Conservation (phyloP, 345 rosid genomes). For the Balakata baccata region DNA sequence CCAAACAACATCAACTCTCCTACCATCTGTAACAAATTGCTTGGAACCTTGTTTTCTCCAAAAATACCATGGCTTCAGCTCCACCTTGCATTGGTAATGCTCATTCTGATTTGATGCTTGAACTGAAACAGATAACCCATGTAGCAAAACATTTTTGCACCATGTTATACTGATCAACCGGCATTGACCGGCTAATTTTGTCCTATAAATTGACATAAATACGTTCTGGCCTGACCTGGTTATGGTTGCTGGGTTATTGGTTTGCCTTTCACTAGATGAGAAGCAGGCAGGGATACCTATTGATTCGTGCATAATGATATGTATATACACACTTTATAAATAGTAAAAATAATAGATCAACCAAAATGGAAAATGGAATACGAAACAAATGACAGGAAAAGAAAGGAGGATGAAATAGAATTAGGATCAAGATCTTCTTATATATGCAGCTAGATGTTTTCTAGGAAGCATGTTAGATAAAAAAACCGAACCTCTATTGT, state of each 20-base stretch:
- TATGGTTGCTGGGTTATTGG: slow-evolving; percentile 27
- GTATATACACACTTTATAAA: background rate
- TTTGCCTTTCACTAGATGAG: slow-evolving; percentile 35
- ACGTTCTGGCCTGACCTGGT: slow-evolving; percentile 48
- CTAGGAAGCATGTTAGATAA: slow-evolving; percentile 20
- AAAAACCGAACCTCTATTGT: slow-evolving; percentile 1
- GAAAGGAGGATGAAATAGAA: slow-evolving; percentile 4
- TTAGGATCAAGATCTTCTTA: slow-evolving; percentile 19
- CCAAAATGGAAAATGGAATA: background rate
- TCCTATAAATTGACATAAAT: slow-evolving; percentile 41
- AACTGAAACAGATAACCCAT: slow-evolving; percentile 47
- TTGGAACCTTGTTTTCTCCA: slow-evolving; percentile 61
- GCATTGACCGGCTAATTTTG: slow-evolving; percentile 41
- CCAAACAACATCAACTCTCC: slow-evolving; percentile 42
- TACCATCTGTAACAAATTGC: slow-evolving; percentile 39
- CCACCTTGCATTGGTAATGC: slow-evolving; percentile 37
- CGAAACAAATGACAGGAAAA: background rate
- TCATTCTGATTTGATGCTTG: slow-evolving; percentile 32
- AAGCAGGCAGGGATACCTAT: slow-evolving; percentile 47
- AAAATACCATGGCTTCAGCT: slow-evolving; percentile 59
- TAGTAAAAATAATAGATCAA: background rate
- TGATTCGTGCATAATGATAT: slow-evolving; percentile 42
- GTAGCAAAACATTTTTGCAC: slow-evolving; percentile 50
- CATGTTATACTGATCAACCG: slow-evolving; percentile 49
- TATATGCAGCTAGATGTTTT: slow-evolving; percentile 18